A percentile compares a stretch with the other conserved stretches of the same genome.
phyloP scores from a whole-genome alignment of 352 stramenopile genomes.

The Paralagenidium karlingii region DNA sequence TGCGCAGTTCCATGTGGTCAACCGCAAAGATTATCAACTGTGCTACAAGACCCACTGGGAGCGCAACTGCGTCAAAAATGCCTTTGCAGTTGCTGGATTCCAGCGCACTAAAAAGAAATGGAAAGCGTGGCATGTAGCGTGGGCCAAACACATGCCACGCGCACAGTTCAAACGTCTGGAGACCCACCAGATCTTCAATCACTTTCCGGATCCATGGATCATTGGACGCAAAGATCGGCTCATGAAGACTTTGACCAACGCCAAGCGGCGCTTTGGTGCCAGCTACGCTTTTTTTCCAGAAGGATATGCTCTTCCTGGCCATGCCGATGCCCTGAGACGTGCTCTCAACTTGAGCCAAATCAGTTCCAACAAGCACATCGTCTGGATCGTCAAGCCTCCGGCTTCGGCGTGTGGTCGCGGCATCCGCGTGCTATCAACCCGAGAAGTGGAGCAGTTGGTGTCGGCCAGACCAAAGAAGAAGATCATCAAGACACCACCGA shows the following conservation, averaged over 20 bases:
- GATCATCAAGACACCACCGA: too few relatives aligned
- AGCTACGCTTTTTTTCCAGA: slow-evolving; percentile 78
- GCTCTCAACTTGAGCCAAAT: too few relatives aligned
- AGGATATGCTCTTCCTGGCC: slow-evolving; percentile 65
- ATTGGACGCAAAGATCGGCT: slow-evolving; percentile 85
- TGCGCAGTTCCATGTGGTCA: slow-evolving; percentile 20
- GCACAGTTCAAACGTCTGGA: slow-evolving; percentile 43
- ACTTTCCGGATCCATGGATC: slow-evolving; percentile 85
- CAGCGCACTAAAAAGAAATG: slow-evolving; percentile 43
- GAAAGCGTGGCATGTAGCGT: slow-evolving; percentile 40
- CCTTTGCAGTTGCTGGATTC: slow-evolving; percentile 68
- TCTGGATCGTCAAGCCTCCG: slow-evolving; percentile 85
- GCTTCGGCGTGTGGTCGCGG: slow-evolving; percentile 77
- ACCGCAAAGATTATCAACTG: slow-evolving; percentile 18
- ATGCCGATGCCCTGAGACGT: slow-evolving; percentile 46
- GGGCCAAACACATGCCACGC: slow-evolving; percentile 57
- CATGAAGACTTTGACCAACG: slow-evolving; percentile 54
- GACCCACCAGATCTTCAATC: slow-evolving; percentile 75
- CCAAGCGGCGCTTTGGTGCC: slow-evolving; percentile 35
- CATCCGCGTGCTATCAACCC: slow-evolving; percentile 57
- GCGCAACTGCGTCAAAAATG: slow-evolving; percentile 88
- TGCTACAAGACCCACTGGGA: slow-evolving; percentile 86
- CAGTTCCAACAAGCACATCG: too few relatives aligned
- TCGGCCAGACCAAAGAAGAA: too few relatives aligned
- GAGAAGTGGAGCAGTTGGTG: slow-evolving; percentile 19